Conservation (phyloP, 805 yeast genomes). For the Wickerhamiella azymoides region DNA sequence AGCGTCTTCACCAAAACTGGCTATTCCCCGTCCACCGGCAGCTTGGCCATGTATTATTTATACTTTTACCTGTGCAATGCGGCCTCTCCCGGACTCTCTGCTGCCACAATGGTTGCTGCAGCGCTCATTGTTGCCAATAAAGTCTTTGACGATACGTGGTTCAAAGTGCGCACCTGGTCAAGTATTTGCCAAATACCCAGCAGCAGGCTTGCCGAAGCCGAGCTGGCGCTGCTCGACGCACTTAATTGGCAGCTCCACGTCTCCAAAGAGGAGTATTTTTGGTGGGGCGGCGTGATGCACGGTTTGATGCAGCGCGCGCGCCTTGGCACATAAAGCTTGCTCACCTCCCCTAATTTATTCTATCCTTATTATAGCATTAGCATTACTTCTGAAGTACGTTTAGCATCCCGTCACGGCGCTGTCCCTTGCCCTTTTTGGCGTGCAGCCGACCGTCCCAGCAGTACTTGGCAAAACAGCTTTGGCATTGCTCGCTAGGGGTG, state of each 20-base stretch:
- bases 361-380: not conserved
- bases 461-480: conserved; percentile 54
- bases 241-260: not conserved
- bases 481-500: conserved; percentile 56
- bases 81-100: not conserved
- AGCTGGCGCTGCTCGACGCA: not conserved
- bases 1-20: not conserved
- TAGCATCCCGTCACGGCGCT: conserved; percentile 25
- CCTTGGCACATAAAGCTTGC: no score
- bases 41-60: conserved; percentile 1
- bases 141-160: not conserved
- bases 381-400: conserved; percentile 11
- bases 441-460: conserved; percentile 55
- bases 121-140: conserved; percentile 4
- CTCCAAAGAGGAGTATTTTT: conserved; percentile 1
- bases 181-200: not conserved
- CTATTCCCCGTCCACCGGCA: conserved; percentile 1
- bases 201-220: conserved; percentile 1
- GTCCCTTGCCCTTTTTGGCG: not conserved
- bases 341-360: not conserved
- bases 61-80: not conserved
- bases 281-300: conserved; percentile 4
- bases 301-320: not conserved
- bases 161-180: not conserved
- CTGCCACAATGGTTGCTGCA: not conserved